Base-by-base conservation (phyloP, 208 protist species). In the Trypanosoma rangeli region DNA sequence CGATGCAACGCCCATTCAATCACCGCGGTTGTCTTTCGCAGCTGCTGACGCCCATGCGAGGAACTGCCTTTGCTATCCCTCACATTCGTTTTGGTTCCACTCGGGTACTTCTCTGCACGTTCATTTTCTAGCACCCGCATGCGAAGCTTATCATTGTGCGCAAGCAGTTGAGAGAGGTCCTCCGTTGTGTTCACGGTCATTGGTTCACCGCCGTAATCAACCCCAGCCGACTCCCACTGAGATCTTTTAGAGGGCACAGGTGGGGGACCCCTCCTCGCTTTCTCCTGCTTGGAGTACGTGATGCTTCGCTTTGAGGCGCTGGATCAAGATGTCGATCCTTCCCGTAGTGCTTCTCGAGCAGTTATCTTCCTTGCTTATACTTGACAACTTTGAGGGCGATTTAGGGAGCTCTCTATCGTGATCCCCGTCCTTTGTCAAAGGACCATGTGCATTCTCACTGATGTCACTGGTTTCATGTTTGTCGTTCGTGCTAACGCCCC, bases 1-100 rank as follows among this genome's bases (percentile, higher is more conserved):
- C 74, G 65, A 52, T 68, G 56, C 24, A 91, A 37, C 2, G 81
- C 72, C 55, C 80, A 63, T 68, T 88, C 76, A 69, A 73, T 18
- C 3, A 42, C 26, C 18, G 28, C 8, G 15, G 42, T 48, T 24
- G 46, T 44, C 31, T 63, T 63, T 18, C 29, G 49, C 28, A 63
- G 59, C 10, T 55, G 44, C 12, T 22, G 63, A 42, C 15, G 10
- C 22, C 18, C 18, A 31, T 31, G 64, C 28, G 33, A 22, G 15
- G 29, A 28, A 3, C 57, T 57, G 39, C 13, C 54, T 8, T n/a
- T 18, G 35, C 29, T 54, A 3, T 26, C 3, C 5, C 20, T 16
- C 18, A 4, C 8, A 22, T 33, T 42, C 46, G 15, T 37, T 44
- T 55, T 18, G 29, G 18, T 20, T 15, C 22, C 44, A 8, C 1